Percentiles rank a stretch among this genome's conserved stretches.
Conservation (phyloP, 805 yeast species). For the Ogataea salicorniae region DNA sequence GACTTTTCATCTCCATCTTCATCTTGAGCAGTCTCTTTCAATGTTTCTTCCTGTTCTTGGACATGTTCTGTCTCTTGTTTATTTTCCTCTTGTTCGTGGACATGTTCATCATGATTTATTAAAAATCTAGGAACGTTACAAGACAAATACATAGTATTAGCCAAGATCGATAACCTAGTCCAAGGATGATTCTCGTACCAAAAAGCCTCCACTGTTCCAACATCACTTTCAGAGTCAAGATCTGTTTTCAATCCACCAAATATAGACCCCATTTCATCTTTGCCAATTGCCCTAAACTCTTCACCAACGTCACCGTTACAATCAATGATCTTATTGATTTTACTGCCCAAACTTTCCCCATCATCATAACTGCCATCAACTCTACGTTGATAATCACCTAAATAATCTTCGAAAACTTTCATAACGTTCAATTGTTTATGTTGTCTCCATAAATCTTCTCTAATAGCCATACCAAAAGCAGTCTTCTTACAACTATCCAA, state of each 20-base stretch:
- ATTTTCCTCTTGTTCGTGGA: too few species aligned
- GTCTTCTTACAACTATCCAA: constrained; percentile 17
- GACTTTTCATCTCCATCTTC: too few species aligned
- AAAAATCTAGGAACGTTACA: constrained; percentile 13
- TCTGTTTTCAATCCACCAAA: constrained; percentile 8
- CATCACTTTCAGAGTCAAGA: constrained; percentile 8
- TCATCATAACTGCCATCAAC: background rate
- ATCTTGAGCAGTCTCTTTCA: too few species aligned
- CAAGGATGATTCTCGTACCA: constrained; percentile 20
- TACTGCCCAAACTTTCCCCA: constrained; percentile 8
- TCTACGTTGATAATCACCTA: constrained; percentile 1
- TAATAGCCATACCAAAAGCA: constrained; percentile 14
- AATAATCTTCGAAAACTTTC: background rate
- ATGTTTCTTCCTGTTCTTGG: too few species aligned
- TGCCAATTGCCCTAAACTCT: background rate
- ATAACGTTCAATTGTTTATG: background rate
- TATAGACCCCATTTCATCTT: constrained; percentile 8
- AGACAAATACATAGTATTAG: constrained; percentile 15
- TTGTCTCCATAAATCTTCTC: background rate
- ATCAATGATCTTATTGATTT: constrained; percentile 7
- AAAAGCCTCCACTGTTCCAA: constrained; percentile 6
- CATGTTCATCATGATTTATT: background rate
- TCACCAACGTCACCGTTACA: background rate
- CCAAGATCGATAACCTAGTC: constrained; percentile 13
- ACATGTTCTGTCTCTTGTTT: too few species aligned